Percentiles rank a stretch among this genome's conserved stretches.
These are phyloP conservation scores for Thecaphora thlaspeos DNA, from an alignment of 1,284 basidiomycete species.

Conservation along the genomic window DNA sequence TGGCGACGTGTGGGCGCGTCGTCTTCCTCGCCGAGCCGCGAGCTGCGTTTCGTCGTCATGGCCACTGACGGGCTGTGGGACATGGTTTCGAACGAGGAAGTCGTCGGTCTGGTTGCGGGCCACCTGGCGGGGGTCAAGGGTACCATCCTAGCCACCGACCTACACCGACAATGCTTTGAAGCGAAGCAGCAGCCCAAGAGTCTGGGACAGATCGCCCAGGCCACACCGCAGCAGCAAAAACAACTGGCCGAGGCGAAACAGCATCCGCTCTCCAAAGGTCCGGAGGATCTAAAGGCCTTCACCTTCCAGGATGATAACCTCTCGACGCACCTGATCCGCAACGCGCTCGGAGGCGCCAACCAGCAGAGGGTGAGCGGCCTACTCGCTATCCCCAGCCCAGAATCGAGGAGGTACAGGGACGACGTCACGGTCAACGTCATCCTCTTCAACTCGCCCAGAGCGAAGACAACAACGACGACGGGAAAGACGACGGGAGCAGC, in stretches of 20 bases:
- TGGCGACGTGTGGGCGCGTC: slow-evolving; percentile 46
- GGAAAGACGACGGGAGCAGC: too few species aligned
- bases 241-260: slow-evolving; percentile 34
- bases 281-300: slow-evolving; percentile 37
- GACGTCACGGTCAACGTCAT: slow-evolving; percentile 49
- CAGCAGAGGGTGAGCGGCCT: slow-evolving; percentile 67
- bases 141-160: slow-evolving; percentile 36
- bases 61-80: slow-evolving; percentile 97
- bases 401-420: slow-evolving; percentile 61
- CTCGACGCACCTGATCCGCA: slow-evolving; percentile 86
- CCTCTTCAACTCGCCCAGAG: slow-evolving; percentile 40
- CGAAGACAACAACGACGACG: too few species aligned
- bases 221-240: slow-evolving; percentile 14
- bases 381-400: slow-evolving; percentile 83
- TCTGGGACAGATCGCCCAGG: not conserved
- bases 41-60: slow-evolving; percentile 66
- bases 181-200: slow-evolving; percentile 64
- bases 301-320: slow-evolving; percentile 71
- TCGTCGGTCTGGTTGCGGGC: slow-evolving; percentile 70
- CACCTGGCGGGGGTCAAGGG: slow-evolving; percentile 52
- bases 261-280: slow-evolving; percentile 50
- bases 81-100: slow-evolving; percentile 87
- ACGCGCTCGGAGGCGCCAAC: slow-evolving; percentile 87
- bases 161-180: slow-evolving; percentile 42
- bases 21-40: slow-evolving; percentile 19